Evolutionary conservation across 2,329 filamentous ascomycete genomes (phyloP), one percentile per base, ranked within the genome.

Genomic region (Myriangium duriaei): DNA sequence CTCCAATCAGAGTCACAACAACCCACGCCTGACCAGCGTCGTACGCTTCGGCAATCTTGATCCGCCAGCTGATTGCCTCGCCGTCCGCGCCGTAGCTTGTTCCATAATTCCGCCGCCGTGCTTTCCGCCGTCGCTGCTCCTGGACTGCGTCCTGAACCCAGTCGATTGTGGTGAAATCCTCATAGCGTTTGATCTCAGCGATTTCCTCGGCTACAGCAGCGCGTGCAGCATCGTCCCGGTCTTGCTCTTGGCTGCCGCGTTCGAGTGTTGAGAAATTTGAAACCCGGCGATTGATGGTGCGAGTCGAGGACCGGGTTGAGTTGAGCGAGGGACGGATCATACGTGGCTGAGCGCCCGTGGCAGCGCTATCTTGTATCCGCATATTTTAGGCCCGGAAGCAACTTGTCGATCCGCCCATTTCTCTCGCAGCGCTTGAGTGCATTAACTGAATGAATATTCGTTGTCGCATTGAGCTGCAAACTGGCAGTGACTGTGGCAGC

Each of bases 11-110:
- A 14, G 84, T 96, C 40, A 98, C 81, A 34, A 98, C 91, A 42
- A 98, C 87, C 91, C 91, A 98, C 14, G 85, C 88, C 62, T 98
- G 91, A 2, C 85, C 91, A 9, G 91, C 91, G 60, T 96, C 87
- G 59, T 96, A 98, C 18, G 82, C 82, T 56, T 91, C 83, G 63
- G 74, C 76, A 21, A 94, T 61, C 51, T 79, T 82, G 45, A 83
- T 74, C 55, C 83, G 72, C 86, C 87, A 96, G 29, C 79, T 77
- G 2, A 74, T 76, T 5, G 79, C 76, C 51, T 79, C 76, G n/a
- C 36, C 36, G n/a, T 33, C 36, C 16, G 30, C 36, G 4, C 28
- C 32, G 17, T 39, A 39, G n/a, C 30, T 30, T 10, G 30, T 39
- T 4, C 36, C 36, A 15, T 39, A 32, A 19, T 32, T 29, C 57